Conservation (phyloP, 371 early-diverging fungal genomes). For the Mortierella sp. region DNA sequence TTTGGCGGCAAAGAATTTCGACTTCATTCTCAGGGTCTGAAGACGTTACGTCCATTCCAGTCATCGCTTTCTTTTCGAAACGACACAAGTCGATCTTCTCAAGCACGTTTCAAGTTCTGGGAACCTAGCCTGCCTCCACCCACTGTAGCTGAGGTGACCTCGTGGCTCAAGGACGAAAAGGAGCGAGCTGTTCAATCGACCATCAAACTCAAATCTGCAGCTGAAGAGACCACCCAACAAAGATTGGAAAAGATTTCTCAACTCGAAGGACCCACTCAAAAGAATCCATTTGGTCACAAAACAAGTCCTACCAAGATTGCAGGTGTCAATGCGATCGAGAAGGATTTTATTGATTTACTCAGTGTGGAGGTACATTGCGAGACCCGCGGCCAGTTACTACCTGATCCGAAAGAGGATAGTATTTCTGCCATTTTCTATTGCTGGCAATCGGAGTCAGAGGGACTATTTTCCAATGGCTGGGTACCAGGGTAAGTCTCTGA, state of each 20-base stretch:
- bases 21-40: conserved; percentile 47
- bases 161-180: conserved; percentile 33
- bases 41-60: conserved; percentile 25
- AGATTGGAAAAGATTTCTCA: conserved; percentile 45
- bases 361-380: conserved; percentile 52
- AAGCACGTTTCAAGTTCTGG: conserved; percentile 30
- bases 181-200: neutral
- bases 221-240: conserved; percentile 31
- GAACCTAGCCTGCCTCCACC: conserved; percentile 33
- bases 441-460: conserved; percentile 42
- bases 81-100: neutral
- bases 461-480: conserved; percentile 45
- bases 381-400: conserved; percentile 35
- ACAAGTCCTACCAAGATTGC: conserved; percentile 59
- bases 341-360: conserved; percentile 56
- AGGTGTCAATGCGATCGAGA: conserved; percentile 42
- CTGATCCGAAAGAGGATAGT: conserved; percentile 53
- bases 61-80: too few species aligned
- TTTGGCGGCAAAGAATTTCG: conserved; percentile 68
- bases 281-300: conserved; percentile 71
- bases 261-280: conserved; percentile 67
- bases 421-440: conserved; percentile 48
- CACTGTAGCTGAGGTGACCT: conserved; percentile 1
- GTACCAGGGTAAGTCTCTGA: conserved; percentile 42
- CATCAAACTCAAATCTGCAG: conserved; percentile 4